Evolutionary conservation across 805 yeast species (phyloP), one percentile per base, ranked within the genome.

Genomic region (Saturnispora mendoncae): DNA sequence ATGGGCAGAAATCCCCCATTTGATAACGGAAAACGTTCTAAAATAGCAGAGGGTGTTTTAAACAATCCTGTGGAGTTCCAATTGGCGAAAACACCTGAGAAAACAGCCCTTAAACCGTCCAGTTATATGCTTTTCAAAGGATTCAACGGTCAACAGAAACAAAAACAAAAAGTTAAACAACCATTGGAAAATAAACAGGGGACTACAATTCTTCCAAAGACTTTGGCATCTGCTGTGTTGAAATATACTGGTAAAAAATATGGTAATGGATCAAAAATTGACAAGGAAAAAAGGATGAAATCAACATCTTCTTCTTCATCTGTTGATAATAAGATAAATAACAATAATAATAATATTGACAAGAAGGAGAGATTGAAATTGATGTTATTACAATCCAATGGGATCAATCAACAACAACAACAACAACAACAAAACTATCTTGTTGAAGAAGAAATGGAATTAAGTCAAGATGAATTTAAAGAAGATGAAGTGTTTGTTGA

Each of bases 51-150:
- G 24, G 41, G 7, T 23, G 67, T 80, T 42, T 64, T 79, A 31
- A 61, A 78, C 23, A 72, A 74, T 43, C 87, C 86, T 8, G 56
- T 80, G 39, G 67, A 66, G 23, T 85, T 84, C 58, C 76, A 71
- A 41, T 66, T 76, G 4, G 87, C 84, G 13, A 73, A 68, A 47
- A 62, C 62, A 41, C 73, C 77, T 5, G 82, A 75, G 54, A 61
- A 66, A 17, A 65, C 65, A 12, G 53, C 67, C 15, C 53, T 64
- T 36, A 67, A 58, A 52, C 80, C 77, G 1, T 58, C 72, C 4
- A 62, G 66, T 46, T 81, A 78, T 58, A 67, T 46, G 25, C 47
- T 55, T 54, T 72, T 56, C 60, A 50, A 51, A 38, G 69, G 49
- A 51, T 50, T 39, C 36, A 48, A 48, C 24, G 36, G n/a, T 10